phyloP scores from a whole-genome alignment of 257 asterid genomes.

The Plantago major region DNA sequence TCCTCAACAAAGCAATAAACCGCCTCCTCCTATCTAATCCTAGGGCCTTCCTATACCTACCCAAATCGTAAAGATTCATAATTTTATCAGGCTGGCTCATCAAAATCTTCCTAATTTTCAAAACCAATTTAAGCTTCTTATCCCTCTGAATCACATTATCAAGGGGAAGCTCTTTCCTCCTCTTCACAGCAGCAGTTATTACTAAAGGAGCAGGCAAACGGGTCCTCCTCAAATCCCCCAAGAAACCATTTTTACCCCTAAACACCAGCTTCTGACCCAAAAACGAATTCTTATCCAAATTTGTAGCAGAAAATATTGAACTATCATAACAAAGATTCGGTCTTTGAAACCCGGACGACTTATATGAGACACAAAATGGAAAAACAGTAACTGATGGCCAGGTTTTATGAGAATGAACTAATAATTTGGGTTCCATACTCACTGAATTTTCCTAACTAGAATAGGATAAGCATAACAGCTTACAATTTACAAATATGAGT shows the following conservation, averaged over 20 bases:
- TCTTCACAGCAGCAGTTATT: conserved; percentile 67
- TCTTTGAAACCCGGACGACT: conserved; percentile 34
- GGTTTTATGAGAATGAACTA: conserved; percentile 44
- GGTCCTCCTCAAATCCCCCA: conserved; percentile 30
- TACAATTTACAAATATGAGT: too few relatives aligned
- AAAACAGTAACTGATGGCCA: conserved; percentile 42
- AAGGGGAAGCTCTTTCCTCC: conserved; percentile 88
- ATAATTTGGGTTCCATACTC: conserved; percentile 60
- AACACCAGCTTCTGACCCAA: conserved; percentile 41
- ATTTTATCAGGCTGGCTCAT: conserved; percentile 81
- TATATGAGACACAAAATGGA: conserved; percentile 46
- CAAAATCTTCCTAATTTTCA: conserved; percentile 80
- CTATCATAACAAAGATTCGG: conserved; percentile 31
- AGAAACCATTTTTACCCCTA: conserved; percentile 25
- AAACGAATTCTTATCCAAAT: conserved; percentile 41
- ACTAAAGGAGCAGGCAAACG: conserved; percentile 28
- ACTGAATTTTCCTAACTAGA: neutral
- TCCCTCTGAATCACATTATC: conserved; percentile 96
- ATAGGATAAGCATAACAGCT: too few relatives aligned
- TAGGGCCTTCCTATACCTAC: conserved; percentile 64
- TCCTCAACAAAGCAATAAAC: conserved; percentile 72
- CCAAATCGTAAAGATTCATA: conserved; percentile 79
- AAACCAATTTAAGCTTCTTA: conserved; percentile 81
- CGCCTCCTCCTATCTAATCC: conserved; percentile 70
- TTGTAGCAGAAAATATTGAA: conserved; percentile 25